A percentile compares a stretch with the other conserved stretches of the same genome.
Evolutionary conservation across 805 yeast species (phyloP).

Genomic region (Blastobotrys chiropterorum): DNA sequence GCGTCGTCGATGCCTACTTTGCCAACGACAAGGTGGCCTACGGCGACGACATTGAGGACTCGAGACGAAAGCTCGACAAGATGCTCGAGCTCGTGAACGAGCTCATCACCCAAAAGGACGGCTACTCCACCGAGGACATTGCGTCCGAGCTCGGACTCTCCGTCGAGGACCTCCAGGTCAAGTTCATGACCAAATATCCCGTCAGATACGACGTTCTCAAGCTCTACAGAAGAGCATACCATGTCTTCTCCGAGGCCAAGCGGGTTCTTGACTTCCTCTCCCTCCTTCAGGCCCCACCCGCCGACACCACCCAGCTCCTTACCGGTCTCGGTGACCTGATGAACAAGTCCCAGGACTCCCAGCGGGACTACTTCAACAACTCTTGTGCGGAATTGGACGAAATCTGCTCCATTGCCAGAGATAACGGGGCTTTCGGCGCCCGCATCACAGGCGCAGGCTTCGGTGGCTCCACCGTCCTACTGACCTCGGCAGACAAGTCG

Average conservation of each 20-base stretch:
- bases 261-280: conserved; percentile 49
- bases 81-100: conserved; percentile 42
- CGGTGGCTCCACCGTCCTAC: conserved; percentile 70
- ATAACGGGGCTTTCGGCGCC: conserved; percentile 56
- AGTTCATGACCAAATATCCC: conserved; percentile 47
- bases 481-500: conserved; percentile 43
- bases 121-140: conserved; percentile 46
- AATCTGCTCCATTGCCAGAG: conserved; percentile 47
- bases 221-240: conserved; percentile 52
- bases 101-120: too few relatives aligned
- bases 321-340: conserved; percentile 46
- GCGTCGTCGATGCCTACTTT: conserved; percentile 51
- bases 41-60: conserved; percentile 42
- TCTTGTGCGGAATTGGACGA: conserved; percentile 51
- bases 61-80: conserved; percentile 36
- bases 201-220: conserved; percentile 53
- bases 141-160: conserved; percentile 39
- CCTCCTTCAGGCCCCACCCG: conserved; percentile 29
- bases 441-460: conserved; percentile 78
- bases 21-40: conserved; percentile 22
- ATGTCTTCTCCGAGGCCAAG: conserved; percentile 55
- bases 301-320: conserved; percentile 33
- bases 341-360: conserved; percentile 54
- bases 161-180: conserved; percentile 37
- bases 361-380: conserved; percentile 44